Percentiles rank a stretch among this genome's conserved stretches.
phyloP scores from a whole-genome alignment of 768 basidiomycete species.

The Gymnopilus junonius region DNA sequence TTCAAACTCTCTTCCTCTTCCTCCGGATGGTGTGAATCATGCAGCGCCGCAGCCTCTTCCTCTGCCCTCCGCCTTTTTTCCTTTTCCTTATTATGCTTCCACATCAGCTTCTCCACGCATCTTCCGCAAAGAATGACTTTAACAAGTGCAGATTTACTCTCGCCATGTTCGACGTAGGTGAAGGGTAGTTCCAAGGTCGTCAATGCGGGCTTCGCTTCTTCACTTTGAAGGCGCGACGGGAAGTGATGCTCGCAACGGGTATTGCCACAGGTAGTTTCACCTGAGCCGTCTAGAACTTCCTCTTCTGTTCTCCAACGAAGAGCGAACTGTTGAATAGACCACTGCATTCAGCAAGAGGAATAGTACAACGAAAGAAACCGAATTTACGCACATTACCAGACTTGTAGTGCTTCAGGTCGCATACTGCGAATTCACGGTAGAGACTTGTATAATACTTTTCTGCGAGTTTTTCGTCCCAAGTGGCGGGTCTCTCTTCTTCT shows the following conservation, averaged over 20 bases:
- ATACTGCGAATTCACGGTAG: conserved; percentile 91
- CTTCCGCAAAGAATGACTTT: conserved; percentile 85
- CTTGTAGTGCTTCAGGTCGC: conserved; percentile 96
- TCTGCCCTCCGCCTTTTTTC: conserved; percentile 18
- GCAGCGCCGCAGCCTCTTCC: conserved; percentile 35
- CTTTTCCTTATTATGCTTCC: conserved; percentile 77
- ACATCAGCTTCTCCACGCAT: conserved; percentile 86
- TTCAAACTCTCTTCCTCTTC: conserved; percentile 38
- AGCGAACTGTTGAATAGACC: conserved; percentile 60
- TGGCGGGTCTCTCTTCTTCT: conserved; percentile 46
- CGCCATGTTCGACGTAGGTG: conserved; percentile 80
- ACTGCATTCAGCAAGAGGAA: background rate
- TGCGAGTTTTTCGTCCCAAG: conserved; percentile 89
- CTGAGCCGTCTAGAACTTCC: conserved; percentile 85
- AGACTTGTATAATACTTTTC: conserved; percentile 86
- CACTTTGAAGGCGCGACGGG: conserved; percentile 23
- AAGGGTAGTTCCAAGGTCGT: conserved; percentile 91
- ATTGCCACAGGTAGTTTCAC: conserved; percentile 89
- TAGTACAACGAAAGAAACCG: background rate
- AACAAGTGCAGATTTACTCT: conserved; percentile 80
- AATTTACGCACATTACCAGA: conserved; percentile 73
- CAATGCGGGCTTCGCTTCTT: conserved; percentile 38
- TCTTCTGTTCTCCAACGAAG: conserved; percentile 93
- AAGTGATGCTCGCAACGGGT: conserved; percentile 79
- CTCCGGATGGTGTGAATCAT: conserved; percentile 39